Evolutionary conservation across 768 basidiomycete genomes (phyloP).

Genomic region (Boletus coccyginus): DNA sequence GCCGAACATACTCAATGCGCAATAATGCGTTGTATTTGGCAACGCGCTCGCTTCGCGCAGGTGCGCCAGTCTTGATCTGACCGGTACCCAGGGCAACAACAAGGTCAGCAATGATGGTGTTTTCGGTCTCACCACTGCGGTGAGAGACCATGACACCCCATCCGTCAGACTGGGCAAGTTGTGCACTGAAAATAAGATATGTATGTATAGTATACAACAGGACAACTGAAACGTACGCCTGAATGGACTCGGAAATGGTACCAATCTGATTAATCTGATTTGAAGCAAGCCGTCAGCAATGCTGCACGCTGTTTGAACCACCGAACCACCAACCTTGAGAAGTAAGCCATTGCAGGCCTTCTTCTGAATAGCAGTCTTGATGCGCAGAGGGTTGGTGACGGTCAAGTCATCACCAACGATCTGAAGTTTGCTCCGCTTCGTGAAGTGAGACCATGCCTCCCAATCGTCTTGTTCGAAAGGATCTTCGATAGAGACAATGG

Average conservation of each 20-base stretch:
- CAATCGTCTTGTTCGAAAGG: slow-evolving; percentile 99
- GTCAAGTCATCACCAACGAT: slow-evolving; percentile 96
- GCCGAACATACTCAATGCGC: slow-evolving; percentile 75
- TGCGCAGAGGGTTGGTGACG: slow-evolving; percentile 94
- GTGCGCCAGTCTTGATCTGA: slow-evolving; percentile 99
- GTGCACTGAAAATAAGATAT: slow-evolving; percentile 55
- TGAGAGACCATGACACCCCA: slow-evolving; percentile 99
- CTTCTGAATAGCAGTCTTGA: slow-evolving; percentile 99
- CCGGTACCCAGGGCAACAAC: slow-evolving; percentile 89
- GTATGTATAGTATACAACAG: neutral
- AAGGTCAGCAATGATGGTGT: slow-evolving; percentile 94
- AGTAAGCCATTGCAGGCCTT: slow-evolving; percentile 99
- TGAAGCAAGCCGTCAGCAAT: slow-evolving; percentile 2
- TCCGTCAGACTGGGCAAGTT: slow-evolving; percentile 90
- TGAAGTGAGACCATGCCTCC: slow-evolving; percentile 97
- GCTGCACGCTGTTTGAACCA: neutral
- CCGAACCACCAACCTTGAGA: slow-evolving; percentile 62
- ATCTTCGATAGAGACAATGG: slow-evolving; percentile 94
- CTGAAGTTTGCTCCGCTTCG: slow-evolving; percentile 73
- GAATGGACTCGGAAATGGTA: slow-evolving; percentile 97
- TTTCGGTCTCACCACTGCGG: slow-evolving; percentile 98
- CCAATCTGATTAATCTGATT: slow-evolving; percentile 94
- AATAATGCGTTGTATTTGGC: slow-evolving; percentile 91
- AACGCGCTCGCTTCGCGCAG: slow-evolving; percentile 93
- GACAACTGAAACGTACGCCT: slow-evolving; percentile 65